Conservation (phyloP, 805 yeast genomes). For the Candida sithepensis region DNA sequence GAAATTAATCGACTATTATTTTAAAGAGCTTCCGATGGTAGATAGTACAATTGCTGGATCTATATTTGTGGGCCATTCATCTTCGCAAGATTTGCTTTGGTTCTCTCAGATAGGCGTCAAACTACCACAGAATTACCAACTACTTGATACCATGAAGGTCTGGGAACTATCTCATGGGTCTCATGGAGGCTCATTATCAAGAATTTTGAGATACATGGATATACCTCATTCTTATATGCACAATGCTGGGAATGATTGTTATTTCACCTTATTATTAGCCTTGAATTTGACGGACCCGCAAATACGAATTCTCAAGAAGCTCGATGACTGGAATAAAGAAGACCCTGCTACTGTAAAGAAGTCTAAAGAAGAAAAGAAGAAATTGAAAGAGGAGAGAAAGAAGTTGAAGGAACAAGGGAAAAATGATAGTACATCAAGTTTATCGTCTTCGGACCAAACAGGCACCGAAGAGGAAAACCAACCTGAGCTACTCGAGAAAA, state of each 20-base stretch:
- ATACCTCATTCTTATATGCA: slow-evolving; percentile 61
- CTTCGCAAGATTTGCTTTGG: slow-evolving; percentile 53
- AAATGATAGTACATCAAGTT: background rate
- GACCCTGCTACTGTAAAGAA: background rate
- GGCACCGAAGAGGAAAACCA: slow-evolving; percentile 1
- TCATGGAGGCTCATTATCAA: slow-evolving; percentile 42
- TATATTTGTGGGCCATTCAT: slow-evolving; percentile 58
- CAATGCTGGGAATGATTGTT: slow-evolving; percentile 72
- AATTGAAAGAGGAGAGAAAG: background rate
- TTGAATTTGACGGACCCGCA: slow-evolving; percentile 49
- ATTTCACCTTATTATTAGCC: slow-evolving; percentile 53
- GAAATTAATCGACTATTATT: slow-evolving; percentile 40
- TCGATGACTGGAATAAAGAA: slow-evolving; percentile 14
- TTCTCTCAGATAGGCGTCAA: slow-evolving; percentile 42
- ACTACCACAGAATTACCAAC: slow-evolving; percentile 34
- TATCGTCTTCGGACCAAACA: background rate
- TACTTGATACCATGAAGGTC: slow-evolving; percentile 48
- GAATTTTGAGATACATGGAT: slow-evolving; percentile 40
- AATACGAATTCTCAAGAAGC: slow-evolving; percentile 22
- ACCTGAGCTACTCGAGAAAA: background rate
- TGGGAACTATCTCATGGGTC: slow-evolving; percentile 39
- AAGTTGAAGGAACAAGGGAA: background rate
- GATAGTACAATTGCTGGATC: slow-evolving; percentile 10
- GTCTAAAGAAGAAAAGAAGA: slow-evolving; percentile 1
- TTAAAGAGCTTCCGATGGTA: slow-evolving; percentile 28